These are phyloP conservation scores for Fusarium cyanostomum DNA, from an alignment of 2,329 filamentous ascomycete genomes.

Conservation along the genomic window DNA sequence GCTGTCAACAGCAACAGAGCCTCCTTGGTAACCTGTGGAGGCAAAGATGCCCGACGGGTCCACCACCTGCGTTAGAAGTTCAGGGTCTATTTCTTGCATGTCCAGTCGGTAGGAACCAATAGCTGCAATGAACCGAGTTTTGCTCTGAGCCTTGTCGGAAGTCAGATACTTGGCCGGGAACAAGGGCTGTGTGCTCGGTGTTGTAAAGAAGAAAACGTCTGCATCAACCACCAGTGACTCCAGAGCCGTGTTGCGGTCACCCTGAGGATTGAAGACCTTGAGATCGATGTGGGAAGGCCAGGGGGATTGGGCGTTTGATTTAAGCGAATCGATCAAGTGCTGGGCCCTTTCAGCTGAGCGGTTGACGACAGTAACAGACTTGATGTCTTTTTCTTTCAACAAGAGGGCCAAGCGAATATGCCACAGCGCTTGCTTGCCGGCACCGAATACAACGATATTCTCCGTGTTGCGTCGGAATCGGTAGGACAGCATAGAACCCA, in stretches of 20 bases:
- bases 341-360: slow-evolving; percentile 39
- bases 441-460: slow-evolving; percentile 73
- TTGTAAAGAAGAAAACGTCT: slow-evolving; percentile 47
- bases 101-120: slow-evolving; percentile 47
- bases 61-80: slow-evolving; percentile 37
- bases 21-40: slow-evolving; percentile 1
- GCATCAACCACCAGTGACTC: slow-evolving; percentile 33
- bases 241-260: slow-evolving; percentile 18
- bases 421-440: slow-evolving; percentile 78
- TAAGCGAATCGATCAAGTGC: slow-evolving; percentile 33
- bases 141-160: slow-evolving; percentile 32
- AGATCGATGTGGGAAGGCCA: slow-evolving; percentile 32
- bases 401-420: slow-evolving; percentile 73
- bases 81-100: slow-evolving; percentile 48
- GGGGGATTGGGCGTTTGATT: slow-evolving; percentile 2
- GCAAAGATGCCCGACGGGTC: slow-evolving; percentile 20
- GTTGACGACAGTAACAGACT: slow-evolving; percentile 47
- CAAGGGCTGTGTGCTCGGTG: slow-evolving; percentile 43
- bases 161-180: slow-evolving; percentile 40
- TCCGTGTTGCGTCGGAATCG: slow-evolving; percentile 39
- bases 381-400: slow-evolving; percentile 49
- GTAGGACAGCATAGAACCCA: slow-evolving; percentile 70
- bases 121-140: slow-evolving; percentile 43
- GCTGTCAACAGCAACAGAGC: slow-evolving; percentile 41
- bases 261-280: slow-evolving; percentile 13